These are phyloP conservation scores for Candida broadrunensis DNA, from an alignment of 805 yeast species.

Conservation along the genomic window DNA sequence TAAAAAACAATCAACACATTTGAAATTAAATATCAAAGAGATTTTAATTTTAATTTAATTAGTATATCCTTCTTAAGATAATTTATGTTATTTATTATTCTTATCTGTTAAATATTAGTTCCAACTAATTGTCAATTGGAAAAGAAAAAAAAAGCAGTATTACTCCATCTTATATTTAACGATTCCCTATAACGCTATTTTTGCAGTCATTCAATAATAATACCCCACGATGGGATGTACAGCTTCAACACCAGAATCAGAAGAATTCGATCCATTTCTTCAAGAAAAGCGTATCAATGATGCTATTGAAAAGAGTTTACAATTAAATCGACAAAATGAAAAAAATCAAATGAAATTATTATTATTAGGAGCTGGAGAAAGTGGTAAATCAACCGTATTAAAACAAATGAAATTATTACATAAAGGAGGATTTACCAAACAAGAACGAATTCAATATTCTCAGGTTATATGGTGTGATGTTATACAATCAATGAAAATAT, in stretches of 20 bases:
- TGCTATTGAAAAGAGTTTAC: slow-evolving; percentile 61
- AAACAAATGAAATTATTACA: slow-evolving; percentile 86
- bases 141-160: too few species aligned
- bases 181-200: too few species aligned
- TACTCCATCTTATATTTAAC: too few species aligned
- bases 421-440: slow-evolving; percentile 76
- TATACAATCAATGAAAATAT: slow-evolving; percentile 72
- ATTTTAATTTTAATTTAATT: too few species aligned
- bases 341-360: slow-evolving; percentile 66
- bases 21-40: neutral
- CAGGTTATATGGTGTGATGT: slow-evolving; percentile 94
- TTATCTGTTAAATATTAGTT: too few species aligned
- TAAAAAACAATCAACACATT: neutral
- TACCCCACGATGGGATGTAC: slow-evolving; percentile 72
- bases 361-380: slow-evolving; percentile 91
- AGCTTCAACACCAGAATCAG: slow-evolving; percentile 45
- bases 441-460: slow-evolving; percentile 75
- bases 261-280: slow-evolving; percentile 52
- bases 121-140: too few species aligned
- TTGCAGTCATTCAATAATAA: neutral
- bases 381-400: slow-evolving; percentile 89
- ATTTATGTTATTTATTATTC: too few species aligned
- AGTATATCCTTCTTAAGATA: too few species aligned
- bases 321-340: slow-evolving; percentile 47
- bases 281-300: slow-evolving; percentile 55